A percentile compares a stretch with the other conserved stretches of the same genome.
Evolutionary conservation across 2,329 filamentous ascomycete genomes (phyloP).

Genomic region (Dothideomycetes sp.): DNA sequence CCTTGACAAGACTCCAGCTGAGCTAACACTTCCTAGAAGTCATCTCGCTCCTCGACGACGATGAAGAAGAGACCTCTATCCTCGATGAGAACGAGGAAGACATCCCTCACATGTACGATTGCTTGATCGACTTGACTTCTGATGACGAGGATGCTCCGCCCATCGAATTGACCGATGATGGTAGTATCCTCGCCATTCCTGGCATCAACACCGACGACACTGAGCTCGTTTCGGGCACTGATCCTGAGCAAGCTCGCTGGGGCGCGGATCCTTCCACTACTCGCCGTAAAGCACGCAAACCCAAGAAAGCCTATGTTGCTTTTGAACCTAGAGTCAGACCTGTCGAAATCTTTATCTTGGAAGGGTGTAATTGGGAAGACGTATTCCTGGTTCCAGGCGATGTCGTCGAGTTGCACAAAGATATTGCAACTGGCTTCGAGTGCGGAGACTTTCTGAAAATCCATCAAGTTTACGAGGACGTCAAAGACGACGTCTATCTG

Average conservation of each 20-base stretch:
- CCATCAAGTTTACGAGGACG: conserved; percentile 26
- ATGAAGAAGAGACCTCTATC: no score
- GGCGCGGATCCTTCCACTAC: not conserved
- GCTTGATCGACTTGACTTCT: no score
- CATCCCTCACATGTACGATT: no score
- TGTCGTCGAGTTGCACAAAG: conserved; percentile 26
- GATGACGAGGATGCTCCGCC: no score
- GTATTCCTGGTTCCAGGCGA: conserved; percentile 9
- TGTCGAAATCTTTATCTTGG: not conserved
- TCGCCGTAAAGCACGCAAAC: not conserved
- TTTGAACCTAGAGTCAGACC: conserved; percentile 4
- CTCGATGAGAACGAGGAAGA: no score
- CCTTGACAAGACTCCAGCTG: no score
- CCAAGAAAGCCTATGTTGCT: not conserved
- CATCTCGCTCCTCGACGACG: no score
- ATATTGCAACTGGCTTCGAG: conserved; percentile 18
- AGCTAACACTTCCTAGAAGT: no score
- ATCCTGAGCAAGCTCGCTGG: conserved; percentile 2
- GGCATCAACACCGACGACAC: no score
- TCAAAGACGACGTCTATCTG: conserved; percentile 23
- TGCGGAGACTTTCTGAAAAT: conserved; percentile 34
- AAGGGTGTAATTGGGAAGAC: conserved; percentile 1
- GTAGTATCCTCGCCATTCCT: no score
- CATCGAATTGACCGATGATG: no score
- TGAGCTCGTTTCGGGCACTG: no score